A percentile compares a stretch with the other conserved stretches of the same genome.
Conservation (phyloP, 2,329 filamentous ascomycete species). For the Ceratocystis smalleyi region DNA sequence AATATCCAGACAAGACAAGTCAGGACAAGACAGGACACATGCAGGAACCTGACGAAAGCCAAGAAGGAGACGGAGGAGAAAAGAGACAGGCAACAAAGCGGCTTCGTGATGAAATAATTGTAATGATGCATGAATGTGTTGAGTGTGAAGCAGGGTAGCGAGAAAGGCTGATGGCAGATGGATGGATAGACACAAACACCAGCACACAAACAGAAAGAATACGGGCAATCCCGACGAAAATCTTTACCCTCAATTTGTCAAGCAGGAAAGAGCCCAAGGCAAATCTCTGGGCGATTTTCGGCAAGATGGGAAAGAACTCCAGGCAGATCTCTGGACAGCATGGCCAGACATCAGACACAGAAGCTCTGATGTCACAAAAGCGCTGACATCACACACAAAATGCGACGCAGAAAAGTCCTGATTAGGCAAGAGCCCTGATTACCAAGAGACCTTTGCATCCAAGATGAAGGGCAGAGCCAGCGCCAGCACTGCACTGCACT, state of each 20-base stretch:
- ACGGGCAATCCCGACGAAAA: background rate
- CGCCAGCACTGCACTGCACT: too few relatives aligned
- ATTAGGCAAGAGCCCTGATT: too few relatives aligned
- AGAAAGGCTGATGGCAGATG: background rate
- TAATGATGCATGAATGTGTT: background rate
- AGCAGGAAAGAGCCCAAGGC: background rate
- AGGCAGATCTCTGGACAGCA: background rate
- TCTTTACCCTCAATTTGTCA: background rate
- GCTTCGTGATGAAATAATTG: background rate
- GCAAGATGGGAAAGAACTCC: background rate
- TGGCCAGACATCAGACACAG: background rate
- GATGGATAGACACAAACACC: background rate
- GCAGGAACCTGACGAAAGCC: background rate
- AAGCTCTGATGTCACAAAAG: background rate
- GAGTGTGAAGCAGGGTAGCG: background rate
- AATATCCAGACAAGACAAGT: background rate
- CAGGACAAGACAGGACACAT: background rate
- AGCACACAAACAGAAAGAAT: too few relatives aligned
- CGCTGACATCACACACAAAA: background rate
- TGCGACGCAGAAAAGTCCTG: background rate
- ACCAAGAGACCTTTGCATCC: too few relatives aligned
- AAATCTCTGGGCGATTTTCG: conserved; percentile 2
- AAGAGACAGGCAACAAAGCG: background rate
- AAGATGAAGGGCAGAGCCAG: too few relatives aligned
- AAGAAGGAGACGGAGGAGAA: background rate